Evolutionary conservation across 164 flowering plant genomes (phyloP).

Genomic region (Tetracentron sinense): DNA sequence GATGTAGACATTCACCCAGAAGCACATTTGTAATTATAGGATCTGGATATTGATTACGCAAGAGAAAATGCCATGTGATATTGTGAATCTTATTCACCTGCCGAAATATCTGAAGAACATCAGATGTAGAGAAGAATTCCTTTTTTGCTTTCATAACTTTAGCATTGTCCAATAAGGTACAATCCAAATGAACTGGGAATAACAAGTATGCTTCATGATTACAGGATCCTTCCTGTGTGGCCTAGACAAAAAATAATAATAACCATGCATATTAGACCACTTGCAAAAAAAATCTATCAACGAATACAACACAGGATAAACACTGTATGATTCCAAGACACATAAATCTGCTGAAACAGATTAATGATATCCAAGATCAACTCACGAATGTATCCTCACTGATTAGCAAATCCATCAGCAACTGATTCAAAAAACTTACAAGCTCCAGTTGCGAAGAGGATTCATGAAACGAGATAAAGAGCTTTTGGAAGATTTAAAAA

Average conservation of each 20-base stretch:
- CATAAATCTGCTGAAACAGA: too few relatives aligned
- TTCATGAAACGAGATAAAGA: too few relatives aligned
- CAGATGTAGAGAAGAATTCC: conserved; percentile 72
- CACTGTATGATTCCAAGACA: too few relatives aligned
- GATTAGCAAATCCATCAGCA: too few relatives aligned
- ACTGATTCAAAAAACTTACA: too few relatives aligned
- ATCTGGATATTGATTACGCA: background rate
- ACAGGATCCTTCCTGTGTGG: conserved; percentile 60
- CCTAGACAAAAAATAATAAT: conserved; percentile 32
- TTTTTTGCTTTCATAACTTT: conserved; percentile 69
- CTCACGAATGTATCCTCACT: too few relatives aligned
- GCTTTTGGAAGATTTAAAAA: too few relatives aligned
- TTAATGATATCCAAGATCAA: too few relatives aligned
- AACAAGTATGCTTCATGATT: conserved; percentile 93
- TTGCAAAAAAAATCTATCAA: background rate
- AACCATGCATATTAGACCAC: conserved; percentile 5
- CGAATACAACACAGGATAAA: background rate
- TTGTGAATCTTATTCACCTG: conserved; percentile 50
- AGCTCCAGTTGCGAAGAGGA: too few relatives aligned
- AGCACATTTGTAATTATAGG: background rate
- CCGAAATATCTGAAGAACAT: conserved; percentile 86
- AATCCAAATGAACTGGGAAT: conserved; percentile 96
- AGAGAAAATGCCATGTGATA: background rate
- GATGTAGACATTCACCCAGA: background rate
- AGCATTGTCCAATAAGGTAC: conserved; percentile 79